Evolutionary conservation across 495 filamentous ascomycete genomes (phyloP).

Genomic region (Aspergillus affinis): DNA sequence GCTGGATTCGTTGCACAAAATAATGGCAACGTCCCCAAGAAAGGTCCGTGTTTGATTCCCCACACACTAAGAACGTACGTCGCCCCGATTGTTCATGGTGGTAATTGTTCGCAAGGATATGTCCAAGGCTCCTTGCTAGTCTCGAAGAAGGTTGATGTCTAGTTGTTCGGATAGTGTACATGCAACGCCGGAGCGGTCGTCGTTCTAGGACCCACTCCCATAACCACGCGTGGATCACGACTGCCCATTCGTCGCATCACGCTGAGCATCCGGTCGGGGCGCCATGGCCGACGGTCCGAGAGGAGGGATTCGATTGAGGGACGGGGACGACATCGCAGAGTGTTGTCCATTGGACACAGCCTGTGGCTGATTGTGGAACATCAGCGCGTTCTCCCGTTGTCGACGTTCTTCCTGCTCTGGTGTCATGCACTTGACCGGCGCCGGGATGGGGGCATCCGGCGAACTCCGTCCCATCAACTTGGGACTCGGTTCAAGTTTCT

Average conservation of each 20-base stretch:
- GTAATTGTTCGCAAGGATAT: background rate
- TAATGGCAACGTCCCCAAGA: background rate
- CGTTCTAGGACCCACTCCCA: background rate
- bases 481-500: conserved; percentile 48
- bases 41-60: background rate
- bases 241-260: background rate
- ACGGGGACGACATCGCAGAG: conserved; percentile 36
- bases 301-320: conserved; percentile 40
- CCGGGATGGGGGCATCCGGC: conserved; percentile 46
- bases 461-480: conserved; percentile 51
- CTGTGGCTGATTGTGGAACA: conserved; percentile 26
- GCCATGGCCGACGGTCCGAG: conserved; percentile 31
- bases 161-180: background rate
- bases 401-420: conserved; percentile 48
- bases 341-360: conserved; percentile 26
- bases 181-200: too few relatives aligned
- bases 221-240: background rate
- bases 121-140: background rate
- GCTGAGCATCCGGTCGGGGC: conserved; percentile 25
- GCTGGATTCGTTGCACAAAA: conserved; percentile 3
- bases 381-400: conserved; percentile 40
- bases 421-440: conserved; percentile 49
- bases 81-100: background rate
- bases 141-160: background rate
- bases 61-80: conserved; percentile 9